These are phyloP conservation scores for Malassezia equina DNA, from an alignment of 1,284 basidiomycete genomes.

Conservation along the genomic window DNA sequence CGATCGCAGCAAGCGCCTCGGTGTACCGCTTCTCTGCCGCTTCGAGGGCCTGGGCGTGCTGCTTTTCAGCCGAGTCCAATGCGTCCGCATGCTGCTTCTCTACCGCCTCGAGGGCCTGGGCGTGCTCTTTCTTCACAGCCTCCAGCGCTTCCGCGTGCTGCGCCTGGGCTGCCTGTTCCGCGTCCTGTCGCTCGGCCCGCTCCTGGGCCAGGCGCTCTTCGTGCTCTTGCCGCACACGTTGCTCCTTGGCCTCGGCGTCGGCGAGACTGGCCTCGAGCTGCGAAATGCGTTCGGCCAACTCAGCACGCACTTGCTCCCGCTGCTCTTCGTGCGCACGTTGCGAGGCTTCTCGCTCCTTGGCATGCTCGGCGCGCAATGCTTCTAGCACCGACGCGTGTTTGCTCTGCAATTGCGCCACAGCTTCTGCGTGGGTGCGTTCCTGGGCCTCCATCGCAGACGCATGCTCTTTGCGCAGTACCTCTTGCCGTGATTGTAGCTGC, in stretches of 20 bases:
- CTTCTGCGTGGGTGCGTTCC: not conserved
- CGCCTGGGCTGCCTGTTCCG: not conserved
- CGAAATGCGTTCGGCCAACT: not conserved
- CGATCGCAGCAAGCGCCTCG: not conserved
- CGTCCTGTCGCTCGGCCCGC: too few relatives aligned
- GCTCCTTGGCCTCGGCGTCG: not conserved
- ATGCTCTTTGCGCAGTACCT: slow-evolving; percentile 7
- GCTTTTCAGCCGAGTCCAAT: not conserved
- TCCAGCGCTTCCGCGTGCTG: slow-evolving; percentile 1
- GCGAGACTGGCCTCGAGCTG: not conserved
- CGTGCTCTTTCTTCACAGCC: slow-evolving; percentile 4
- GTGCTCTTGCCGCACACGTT: not conserved
- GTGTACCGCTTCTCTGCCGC: not conserved
- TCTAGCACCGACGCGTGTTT: not conserved
- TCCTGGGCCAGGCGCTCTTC: not conserved
- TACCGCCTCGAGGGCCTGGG: not conserved
- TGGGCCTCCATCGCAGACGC: not conserved
- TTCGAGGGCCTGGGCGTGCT: not conserved
- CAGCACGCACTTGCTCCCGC: not conserved
- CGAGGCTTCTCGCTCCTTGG: not conserved
- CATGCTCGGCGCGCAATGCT: slow-evolving; percentile 1
- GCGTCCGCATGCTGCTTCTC: not conserved
- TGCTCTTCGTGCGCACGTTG: not conserved
- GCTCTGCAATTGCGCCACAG: not conserved
- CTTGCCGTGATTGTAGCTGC: slow-evolving; percentile 2